Evolutionary conservation across 2,329 filamentous ascomycete genomes (phyloP).

Genomic region (Aciculosporium take): DNA sequence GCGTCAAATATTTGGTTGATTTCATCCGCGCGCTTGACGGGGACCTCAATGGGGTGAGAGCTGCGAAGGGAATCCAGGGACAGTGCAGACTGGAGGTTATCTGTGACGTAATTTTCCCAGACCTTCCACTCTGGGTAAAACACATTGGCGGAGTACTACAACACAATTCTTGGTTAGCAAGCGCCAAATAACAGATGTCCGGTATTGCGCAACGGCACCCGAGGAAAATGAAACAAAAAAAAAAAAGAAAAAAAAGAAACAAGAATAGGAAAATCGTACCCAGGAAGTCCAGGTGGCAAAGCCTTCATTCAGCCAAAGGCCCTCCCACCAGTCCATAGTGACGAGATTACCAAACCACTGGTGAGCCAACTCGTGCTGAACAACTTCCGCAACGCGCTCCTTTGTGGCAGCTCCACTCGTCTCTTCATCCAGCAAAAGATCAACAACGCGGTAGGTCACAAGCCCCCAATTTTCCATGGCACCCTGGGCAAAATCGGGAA

Average conservation of each 20-base stretch:
- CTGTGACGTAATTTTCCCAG: conserved; percentile 88
- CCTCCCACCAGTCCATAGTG: conserved; percentile 98
- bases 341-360: conserved; percentile 98
- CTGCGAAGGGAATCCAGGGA: conserved; percentile 81
- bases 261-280: conserved; percentile 5
- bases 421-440: conserved; percentile 77
- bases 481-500: conserved; percentile 88
- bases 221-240: no score
- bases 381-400: conserved; percentile 85
- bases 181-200: no score
- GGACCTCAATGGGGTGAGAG: conserved; percentile 92
- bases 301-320: conserved; percentile 89
- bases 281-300: conserved; percentile 46
- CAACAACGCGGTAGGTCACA: conserved; percentile 82
- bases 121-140: conserved; percentile 99
- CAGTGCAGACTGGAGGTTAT: conserved; percentile 78
- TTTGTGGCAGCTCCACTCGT: conserved; percentile 77
- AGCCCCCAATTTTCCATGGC: conserved; percentile 99
- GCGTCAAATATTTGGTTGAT: conserved; percentile 98
- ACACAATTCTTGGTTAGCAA: background rate
- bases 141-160: conserved; percentile 67
- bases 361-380: conserved; percentile 92
- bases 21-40: conserved; percentile 86
- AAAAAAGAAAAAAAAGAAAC: conserved; percentile 2
- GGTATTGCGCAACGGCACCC: no score